Evolutionary conservation across 345 rosid species (phyloP).

Genomic region (Citrus hindsii): DNA sequence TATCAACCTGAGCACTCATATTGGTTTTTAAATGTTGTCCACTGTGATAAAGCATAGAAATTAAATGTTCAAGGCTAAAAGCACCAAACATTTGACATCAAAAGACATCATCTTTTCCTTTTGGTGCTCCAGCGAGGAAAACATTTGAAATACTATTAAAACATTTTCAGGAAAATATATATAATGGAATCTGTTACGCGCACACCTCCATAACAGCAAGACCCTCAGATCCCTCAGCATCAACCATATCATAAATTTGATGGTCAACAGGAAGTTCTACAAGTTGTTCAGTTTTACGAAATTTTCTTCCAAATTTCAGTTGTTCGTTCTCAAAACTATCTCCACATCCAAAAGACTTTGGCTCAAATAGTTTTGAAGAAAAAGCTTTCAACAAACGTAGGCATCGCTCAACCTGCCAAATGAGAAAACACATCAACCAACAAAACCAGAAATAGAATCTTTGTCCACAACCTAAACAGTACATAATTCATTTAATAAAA

Average conservation of each 20-base stretch:
- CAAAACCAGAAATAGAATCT: neutral
- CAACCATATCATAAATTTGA: constrained; percentile 86
- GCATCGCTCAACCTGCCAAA: constrained; percentile 64
- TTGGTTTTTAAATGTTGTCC: neutral
- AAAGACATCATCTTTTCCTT: neutral
- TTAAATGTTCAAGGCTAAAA: neutral
- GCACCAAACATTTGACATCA: neutral
- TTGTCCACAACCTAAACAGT: neutral
- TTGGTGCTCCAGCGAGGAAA: neutral
- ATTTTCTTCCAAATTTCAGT: constrained; percentile 70
- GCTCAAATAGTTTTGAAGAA: constrained; percentile 40
- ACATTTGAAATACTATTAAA: neutral
- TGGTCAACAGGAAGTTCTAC: constrained; percentile 77
- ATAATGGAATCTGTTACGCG: neutral
- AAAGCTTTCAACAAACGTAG: constrained; percentile 53
- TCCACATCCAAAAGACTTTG: constrained; percentile 24
- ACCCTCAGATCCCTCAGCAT: constrained; percentile 73
- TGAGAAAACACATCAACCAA: constrained; percentile 8
- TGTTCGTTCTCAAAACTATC: constrained; percentile 36
- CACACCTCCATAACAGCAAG: constrained; percentile 68
- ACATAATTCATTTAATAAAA: neutral
- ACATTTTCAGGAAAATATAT: neutral
- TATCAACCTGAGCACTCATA: neutral
- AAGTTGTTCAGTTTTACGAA: constrained; percentile 57
- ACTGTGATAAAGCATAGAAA: neutral